These are phyloP conservation scores for Tetramitus jugosus DNA, from an alignment of 208 protist genomes.

Conservation along the genomic window DNA sequence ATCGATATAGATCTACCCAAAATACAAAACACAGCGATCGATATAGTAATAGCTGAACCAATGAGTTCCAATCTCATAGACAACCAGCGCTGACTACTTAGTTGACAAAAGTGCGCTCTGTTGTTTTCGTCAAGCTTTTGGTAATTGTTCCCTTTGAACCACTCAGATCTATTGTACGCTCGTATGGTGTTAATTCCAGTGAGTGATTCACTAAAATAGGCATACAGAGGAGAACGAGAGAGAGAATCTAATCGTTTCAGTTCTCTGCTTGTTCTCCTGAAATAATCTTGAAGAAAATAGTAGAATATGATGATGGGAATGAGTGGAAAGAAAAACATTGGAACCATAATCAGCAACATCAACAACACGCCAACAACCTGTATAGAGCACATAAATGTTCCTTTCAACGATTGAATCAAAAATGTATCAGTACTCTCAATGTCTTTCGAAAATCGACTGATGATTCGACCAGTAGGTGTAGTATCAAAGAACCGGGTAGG, in stretches of 20 bases:
- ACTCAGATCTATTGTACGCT: slow-evolving; percentile 43
- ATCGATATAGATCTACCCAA: slow-evolving; percentile 11
- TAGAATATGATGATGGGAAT: slow-evolving; percentile 55
- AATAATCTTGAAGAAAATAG: slow-evolving; percentile 66
- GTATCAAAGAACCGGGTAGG: slow-evolving; percentile 55
- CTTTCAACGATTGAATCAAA: background rate
- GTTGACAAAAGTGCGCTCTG: slow-evolving; percentile 25
- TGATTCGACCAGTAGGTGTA: slow-evolving; percentile 50
- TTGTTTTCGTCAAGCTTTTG: slow-evolving; percentile 49
- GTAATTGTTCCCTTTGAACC: slow-evolving; percentile 51
- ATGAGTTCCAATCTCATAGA: slow-evolving; percentile 66
- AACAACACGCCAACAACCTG: background rate
- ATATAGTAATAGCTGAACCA: slow-evolving; percentile 57
- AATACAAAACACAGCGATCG: slow-evolving; percentile 44
- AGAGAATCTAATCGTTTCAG: slow-evolving; percentile 70
- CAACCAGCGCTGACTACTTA: slow-evolving; percentile 64
- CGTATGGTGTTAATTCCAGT: slow-evolving; percentile 63
- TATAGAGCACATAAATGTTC: background rate
- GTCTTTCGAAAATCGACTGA: slow-evolving; percentile 58
- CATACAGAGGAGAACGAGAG: slow-evolving; percentile 76
- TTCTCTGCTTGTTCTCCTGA: slow-evolving; percentile 65
- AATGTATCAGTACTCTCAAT: slow-evolving; percentile 35
- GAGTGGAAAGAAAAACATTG: slow-evolving; percentile 39
- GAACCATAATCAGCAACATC: background rate
- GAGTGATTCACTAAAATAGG: slow-evolving; percentile 76